Evolutionary conservation across 1,139 yeast genomes (phyloP), one percentile per base, ranked within the genome.

Genomic region (Pichiaceae sp.): DNA sequence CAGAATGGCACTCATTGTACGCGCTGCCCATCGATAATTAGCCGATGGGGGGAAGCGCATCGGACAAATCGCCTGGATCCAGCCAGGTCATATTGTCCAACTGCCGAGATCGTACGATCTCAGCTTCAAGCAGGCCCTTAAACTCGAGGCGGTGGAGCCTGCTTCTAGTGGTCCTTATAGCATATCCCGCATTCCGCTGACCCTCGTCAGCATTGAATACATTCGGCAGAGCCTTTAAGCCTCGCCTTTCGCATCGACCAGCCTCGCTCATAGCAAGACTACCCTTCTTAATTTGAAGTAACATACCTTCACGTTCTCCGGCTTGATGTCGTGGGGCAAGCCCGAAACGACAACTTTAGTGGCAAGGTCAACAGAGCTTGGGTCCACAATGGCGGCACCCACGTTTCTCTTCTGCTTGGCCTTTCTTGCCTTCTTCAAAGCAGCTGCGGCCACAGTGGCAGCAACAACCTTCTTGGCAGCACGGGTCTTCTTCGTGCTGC

Each of bases 251-350:
- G 7, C 24, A 21, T 21, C 11, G 24, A 7, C 24, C 11, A 7
- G 9, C 11, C 9, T 21, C 24, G 7, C 24, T 21, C 24, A 7
- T 21, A 7, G 24, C 9, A 7, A 11, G 24, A 21, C 7, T 21
- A 7, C 11, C 11, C 11, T 21, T 11, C 9, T 21, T 11, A 7
- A 21, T 7, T 21, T 7, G 7, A 21, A 21, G 11, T 8, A 64
- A 80, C 93, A 77, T 81, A 82, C 93, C 80, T 75, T 81, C 54
- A 82, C 74, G 57, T 83, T 79, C 51, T 78, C 83, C 56, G 75
- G 75, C 60, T 77, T 78, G 60, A 82, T 77, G 63, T 82, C 93
- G 59, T 68, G 78, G 62, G 93, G 93, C 60, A 81, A 69, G 43
- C 83, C 83, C 52, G 80, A 72, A 41, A 81, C 89, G 52, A 78